A percentile compares a stretch with the other conserved stretches of the same genome.
Evolutionary conservation across 805 yeast genomes (phyloP).

Genomic region (Blastobotrys robertii): DNA sequence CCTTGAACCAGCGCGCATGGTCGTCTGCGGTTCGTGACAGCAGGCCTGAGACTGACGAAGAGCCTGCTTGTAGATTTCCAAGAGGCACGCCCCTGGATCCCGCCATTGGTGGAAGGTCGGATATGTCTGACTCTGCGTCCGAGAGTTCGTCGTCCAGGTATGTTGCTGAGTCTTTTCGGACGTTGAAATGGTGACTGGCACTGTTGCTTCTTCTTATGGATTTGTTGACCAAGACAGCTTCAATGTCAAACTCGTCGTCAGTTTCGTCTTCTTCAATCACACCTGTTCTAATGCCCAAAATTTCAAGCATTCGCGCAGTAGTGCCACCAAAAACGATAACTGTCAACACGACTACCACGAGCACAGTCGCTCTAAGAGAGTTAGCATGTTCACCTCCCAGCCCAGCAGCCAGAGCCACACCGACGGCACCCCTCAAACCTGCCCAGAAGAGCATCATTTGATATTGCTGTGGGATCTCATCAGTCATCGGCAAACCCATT

Average conservation of each 20-base stretch:
- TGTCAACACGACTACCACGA: slow-evolving; percentile 93
- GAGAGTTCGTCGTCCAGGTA: slow-evolving; percentile 20
- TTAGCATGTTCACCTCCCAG: slow-evolving; percentile 88
- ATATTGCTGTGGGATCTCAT: slow-evolving; percentile 88
- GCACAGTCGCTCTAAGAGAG: slow-evolving; percentile 83
- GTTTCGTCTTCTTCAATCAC: slow-evolving; percentile 72
- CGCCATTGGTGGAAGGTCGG: slow-evolving; percentile 29
- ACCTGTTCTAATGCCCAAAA: slow-evolving; percentile 86
- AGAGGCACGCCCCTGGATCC: slow-evolving; percentile 10
- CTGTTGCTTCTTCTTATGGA: slow-evolving; percentile 1
- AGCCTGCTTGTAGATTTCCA: background rate
- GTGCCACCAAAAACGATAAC: slow-evolving; percentile 97
- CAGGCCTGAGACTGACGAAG: slow-evolving; percentile 14
- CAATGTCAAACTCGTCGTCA: slow-evolving; percentile 94
- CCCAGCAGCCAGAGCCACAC: slow-evolving; percentile 98
- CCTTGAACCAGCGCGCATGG: slow-evolving; percentile 84
- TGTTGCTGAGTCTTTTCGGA: slow-evolving; percentile 1
- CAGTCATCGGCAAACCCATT: slow-evolving; percentile 37
- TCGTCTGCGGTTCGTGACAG: slow-evolving; percentile 41
- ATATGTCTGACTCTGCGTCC: slow-evolving; percentile 28
- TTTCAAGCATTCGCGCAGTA: slow-evolving; percentile 95
- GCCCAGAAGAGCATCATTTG: slow-evolving; percentile 99
- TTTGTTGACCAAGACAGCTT: slow-evolving; percentile 32
- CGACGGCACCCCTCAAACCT: slow-evolving; percentile 97
- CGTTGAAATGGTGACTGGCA: background rate